Percentiles rank a stretch among this genome's conserved stretches.
Evolutionary conservation across 2,329 filamentous ascomycete genomes (phyloP).

Genomic region (Trichoderma sp.): DNA sequence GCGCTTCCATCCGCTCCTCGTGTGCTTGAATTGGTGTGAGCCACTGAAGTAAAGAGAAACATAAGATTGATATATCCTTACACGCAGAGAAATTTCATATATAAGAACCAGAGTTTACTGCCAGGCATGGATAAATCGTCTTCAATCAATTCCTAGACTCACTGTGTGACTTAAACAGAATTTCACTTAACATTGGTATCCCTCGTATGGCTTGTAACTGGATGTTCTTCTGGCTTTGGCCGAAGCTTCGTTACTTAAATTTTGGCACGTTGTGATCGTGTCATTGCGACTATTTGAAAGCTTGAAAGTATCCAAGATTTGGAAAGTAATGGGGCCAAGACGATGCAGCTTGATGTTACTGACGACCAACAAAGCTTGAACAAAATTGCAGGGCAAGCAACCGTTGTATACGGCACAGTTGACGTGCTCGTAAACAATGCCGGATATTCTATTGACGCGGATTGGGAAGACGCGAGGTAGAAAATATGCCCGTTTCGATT

Average conservation of each 20-base stretch:
- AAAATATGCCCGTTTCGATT: neutral
- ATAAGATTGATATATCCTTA: neutral
- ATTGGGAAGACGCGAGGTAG: neutral
- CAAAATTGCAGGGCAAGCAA: neutral
- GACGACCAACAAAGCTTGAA: neutral
- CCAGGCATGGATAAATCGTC: neutral
- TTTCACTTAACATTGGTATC: neutral
- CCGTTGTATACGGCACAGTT: neutral
- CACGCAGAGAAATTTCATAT: neutral
- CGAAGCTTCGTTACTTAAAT: neutral
- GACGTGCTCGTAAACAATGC: neutral
- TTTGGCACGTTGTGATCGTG: neutral
- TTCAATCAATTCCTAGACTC: neutral
- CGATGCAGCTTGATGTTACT: neutral
- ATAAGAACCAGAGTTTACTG: neutral
- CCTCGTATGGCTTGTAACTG: neutral
- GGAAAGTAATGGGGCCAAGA: neutral
- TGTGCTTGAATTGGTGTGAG: neutral
- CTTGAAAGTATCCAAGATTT: neutral
- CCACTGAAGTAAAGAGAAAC: neutral
- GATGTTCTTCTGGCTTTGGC: neutral
- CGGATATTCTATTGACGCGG: neutral
- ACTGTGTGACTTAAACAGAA: neutral
- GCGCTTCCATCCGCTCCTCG: neutral
- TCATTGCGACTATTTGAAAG: neutral